Evolutionary conservation across 2,329 filamentous ascomycete species (phyloP).

Genomic region (Fusarium sp.): DNA sequence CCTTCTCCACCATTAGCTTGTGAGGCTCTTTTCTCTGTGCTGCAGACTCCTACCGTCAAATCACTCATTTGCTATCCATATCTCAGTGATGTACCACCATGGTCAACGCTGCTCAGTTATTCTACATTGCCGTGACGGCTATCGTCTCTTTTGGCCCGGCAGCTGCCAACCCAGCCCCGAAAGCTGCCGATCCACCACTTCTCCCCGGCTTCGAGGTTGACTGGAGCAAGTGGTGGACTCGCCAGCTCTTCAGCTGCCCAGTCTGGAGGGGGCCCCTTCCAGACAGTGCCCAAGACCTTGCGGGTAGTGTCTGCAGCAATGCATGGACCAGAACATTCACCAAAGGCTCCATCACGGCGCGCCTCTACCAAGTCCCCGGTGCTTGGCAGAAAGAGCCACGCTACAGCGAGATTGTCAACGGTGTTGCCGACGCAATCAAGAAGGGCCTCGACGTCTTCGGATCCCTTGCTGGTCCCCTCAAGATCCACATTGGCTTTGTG

Average conservation of each 20-base stretch:
- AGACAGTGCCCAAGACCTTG: slow-evolving; percentile 22
- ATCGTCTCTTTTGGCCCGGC: not conserved
- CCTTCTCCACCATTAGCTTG: not conserved
- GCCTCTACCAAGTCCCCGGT: slow-evolving; percentile 31
- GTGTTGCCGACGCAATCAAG: slow-evolving; percentile 24
- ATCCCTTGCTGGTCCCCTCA: slow-evolving; percentile 16
- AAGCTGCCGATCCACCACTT: not conserved
- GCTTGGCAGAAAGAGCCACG: slow-evolving; percentile 15
- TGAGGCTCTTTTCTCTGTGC: not conserved
- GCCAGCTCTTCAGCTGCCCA: slow-evolving; percentile 19
- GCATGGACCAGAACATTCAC: slow-evolving; percentile 10
- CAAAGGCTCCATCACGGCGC: slow-evolving; percentile 18
- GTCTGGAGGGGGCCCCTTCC: slow-evolving; percentile 28
- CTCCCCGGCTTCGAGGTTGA: slow-evolving; percentile 4
- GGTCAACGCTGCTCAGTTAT: not conserved
- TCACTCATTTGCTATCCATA: too few relatives aligned
- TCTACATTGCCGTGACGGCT: not conserved
- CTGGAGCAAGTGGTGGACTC: slow-evolving; percentile 1
- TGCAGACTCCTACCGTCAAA: not conserved
- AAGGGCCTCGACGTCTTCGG: slow-evolving; percentile 20
- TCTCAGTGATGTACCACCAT: not conserved
- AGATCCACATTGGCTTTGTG: slow-evolving; percentile 29
- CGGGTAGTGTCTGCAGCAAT: slow-evolving; percentile 17
- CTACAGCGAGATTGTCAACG: slow-evolving; percentile 30
- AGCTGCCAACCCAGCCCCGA: not conserved